Evolutionary conservation across 306 rosid species (phyloP), one percentile per base, ranked within the genome.

Genomic region (Prosopis cineraria): DNA sequence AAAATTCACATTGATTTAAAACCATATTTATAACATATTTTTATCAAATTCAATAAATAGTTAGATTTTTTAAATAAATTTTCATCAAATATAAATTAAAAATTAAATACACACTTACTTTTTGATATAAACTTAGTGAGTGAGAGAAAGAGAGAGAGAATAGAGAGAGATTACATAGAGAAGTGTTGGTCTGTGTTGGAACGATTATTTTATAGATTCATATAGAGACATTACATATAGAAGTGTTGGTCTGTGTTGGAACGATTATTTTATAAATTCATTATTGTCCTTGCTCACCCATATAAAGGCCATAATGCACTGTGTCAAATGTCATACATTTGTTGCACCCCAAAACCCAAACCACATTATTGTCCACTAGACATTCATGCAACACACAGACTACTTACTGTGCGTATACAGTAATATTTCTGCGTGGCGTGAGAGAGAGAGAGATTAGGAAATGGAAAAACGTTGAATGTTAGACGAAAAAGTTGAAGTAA

Each of bases 401-500:
- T 11, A 31, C 19, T 11, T 5, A 56, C 34, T 12, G 34, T 33
- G 5, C 1, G 27, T 0, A 22, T 8, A 3, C 25, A n/a, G 2
- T 4, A 22, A 47, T n/a, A n/a, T 67, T 53, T 50, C 1, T 56
- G 24, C 22, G 24, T 33, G n/a, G 6, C 33, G 72, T 30, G 73
- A 62, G 73, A 52, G 67, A 55, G 30, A 37, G 34, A 40, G 6
- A 22, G 27, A 53, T n/a, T n/a, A n/a, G 29, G 30, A 63, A 13
- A 80, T 53, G 63, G 41, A 37, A 37, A 0, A 10, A 60, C 31
- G 60, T 74, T 74, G 69, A 75, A 83, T 68, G 70, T 48, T 74
- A 56, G 89, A 74, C 19, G 72, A 86, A 25, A 25, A 70, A 29
- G 62, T 47, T 76, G 62, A 80, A 74, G 81, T 77, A 63, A 76